phyloP scores from a whole-genome alignment of 257 asterid genomes.

The Eustoma russellianum region DNA sequence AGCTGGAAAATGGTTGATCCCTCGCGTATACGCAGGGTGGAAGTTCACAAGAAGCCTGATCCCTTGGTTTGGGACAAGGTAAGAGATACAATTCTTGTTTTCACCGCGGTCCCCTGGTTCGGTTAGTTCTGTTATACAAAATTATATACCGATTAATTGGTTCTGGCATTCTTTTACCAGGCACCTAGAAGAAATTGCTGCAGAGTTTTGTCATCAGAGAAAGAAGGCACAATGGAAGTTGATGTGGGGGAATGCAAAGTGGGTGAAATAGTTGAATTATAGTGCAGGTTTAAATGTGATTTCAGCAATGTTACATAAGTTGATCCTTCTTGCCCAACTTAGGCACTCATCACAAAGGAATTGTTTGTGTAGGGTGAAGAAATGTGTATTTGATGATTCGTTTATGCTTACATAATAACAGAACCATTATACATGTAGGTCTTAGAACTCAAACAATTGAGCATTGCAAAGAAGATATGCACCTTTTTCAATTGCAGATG shows the following conservation, averaged over 20 bases:
- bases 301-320: background rate
- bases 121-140: background rate
- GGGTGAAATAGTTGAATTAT: constrained; percentile 21
- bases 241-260: constrained; percentile 32
- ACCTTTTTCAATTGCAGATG: no score
- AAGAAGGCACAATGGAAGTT: constrained; percentile 22
- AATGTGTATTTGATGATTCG: no score
- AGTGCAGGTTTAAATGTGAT: background rate
- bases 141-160: no score
- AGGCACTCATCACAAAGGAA: no score
- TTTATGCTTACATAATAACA: no score
- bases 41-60: constrained; percentile 29
- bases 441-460: no score
- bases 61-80: constrained; percentile 41
- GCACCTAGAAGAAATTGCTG: constrained; percentile 43
- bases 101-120: background rate
- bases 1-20: constrained; percentile 20
- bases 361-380: no score
- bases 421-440: no score
- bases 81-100: background rate
- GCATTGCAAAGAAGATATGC: no score
- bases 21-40: constrained; percentile 12
- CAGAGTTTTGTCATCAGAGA: constrained; percentile 24
- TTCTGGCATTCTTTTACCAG: constrained; percentile 10
- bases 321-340: background rate